A percentile compares a stretch with the other conserved stretches of the same genome.
Evolutionary conservation across 1,139 yeast species (phyloP).

Genomic region (Candida albicans): DNA sequence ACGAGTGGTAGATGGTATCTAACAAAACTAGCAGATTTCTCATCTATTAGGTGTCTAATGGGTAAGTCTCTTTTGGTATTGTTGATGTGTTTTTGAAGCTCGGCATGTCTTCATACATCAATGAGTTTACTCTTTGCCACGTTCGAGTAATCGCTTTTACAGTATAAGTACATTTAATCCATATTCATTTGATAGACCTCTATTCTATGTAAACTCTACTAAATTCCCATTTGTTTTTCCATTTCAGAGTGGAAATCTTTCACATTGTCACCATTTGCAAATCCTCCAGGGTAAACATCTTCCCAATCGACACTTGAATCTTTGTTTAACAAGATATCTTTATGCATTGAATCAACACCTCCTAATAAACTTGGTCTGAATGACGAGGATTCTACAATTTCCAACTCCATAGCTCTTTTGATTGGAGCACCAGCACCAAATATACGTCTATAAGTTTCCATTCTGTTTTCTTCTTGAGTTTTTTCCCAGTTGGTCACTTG

Average conservation of each 20-base stretch:
- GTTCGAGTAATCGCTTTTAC: too few species aligned
- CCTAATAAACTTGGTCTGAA: slow-evolving; percentile 66
- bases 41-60: too few species aligned
- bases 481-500: slow-evolving; percentile 79
- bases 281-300: slow-evolving; percentile 70
- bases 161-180: too few species aligned
- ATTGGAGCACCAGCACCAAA: slow-evolving; percentile 95
- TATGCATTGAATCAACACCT: slow-evolving; percentile 59
- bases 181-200: too few species aligned
- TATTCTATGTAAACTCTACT: background rate
- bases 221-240: slow-evolving; percentile 65
- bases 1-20: too few species aligned
- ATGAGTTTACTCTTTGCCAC: background rate
- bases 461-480: slow-evolving; percentile 65
- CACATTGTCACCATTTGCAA: slow-evolving; percentile 39
- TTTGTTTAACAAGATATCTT: slow-evolving; percentile 74
- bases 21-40: too few species aligned
- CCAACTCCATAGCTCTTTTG: slow-evolving; percentile 83
- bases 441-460: slow-evolving; percentile 78
- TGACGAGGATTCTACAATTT: slow-evolving; percentile 71
- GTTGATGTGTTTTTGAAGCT: too few species aligned
- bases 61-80: too few species aligned
- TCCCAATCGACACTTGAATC: slow-evolving; percentile 90
- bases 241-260: slow-evolving; percentile 68
- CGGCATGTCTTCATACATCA: background rate